Conservation (phyloP, 148 eudicot genomes). For the Rhododendron ferrugineum region DNA sequence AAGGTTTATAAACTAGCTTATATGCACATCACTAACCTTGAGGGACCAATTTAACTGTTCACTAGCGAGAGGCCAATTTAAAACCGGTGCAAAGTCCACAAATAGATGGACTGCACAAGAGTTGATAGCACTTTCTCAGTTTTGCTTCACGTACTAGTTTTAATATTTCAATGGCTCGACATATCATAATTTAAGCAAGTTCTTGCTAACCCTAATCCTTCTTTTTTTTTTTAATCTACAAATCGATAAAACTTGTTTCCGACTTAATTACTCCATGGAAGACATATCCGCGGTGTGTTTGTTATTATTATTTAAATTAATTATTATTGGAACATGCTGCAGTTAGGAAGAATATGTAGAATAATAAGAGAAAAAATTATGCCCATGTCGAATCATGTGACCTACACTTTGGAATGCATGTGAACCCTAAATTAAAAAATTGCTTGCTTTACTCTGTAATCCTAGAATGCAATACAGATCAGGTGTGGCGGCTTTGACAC, state of each 20-base stretch:
- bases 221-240: not conserved
- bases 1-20: not conserved
- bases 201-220: not conserved
- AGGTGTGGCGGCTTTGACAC: constrained; percentile 4
- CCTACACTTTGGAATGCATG: constrained; percentile 16
- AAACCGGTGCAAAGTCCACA: not conserved
- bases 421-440: not conserved
- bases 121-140: not conserved
- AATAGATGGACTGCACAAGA: not conserved
- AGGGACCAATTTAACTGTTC: not conserved
- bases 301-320: not conserved
- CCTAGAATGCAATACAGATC: not conserved
- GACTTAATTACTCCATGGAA: not conserved
- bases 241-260: not conserved
- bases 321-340: constrained; percentile 6
- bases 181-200: not conserved
- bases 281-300: not conserved
- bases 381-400: constrained; percentile 13
- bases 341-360: not conserved
- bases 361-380: not conserved
- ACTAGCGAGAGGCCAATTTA: not conserved
- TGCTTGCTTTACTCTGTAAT: not conserved
- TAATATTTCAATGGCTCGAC: not conserved
- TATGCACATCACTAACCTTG: not conserved
- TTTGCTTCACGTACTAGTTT: not conserved